Base-by-base conservation (phyloP, 2,329 filamentous ascomycete genomes). In the Parascedosporium putredinis region DNA sequence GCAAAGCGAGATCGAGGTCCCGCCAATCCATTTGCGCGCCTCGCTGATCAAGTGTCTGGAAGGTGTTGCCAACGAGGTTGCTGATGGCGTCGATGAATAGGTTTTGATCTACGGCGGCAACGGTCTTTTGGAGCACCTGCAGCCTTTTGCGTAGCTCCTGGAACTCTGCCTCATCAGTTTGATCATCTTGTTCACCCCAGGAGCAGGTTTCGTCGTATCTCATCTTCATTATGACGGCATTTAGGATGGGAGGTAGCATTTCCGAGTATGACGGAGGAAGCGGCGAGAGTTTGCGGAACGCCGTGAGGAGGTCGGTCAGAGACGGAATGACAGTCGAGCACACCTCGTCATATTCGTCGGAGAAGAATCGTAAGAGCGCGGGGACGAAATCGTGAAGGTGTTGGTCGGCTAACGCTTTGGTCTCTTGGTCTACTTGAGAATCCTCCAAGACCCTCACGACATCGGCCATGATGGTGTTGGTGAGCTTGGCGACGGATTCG, bases 311-410 rank as follows among this genome's bases (percentile, higher is more conserved):
- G 60, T 98, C 94, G 45, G 88, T 95, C 50, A 97, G 79, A 33
- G 88, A 91, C 20, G 90, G 87, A 54, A 98, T 95, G 52, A 97
- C 88, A 10, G 88, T 93, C 31, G 90, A 94, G 72, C 93, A 97
- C 57, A 98, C 84, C 69, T 98, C 93, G 65, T 98, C 93, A 64
- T 94, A 98, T 63, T 98, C 90, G 66, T 98, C 93, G 22, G 89
- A 86, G 68, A 98, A 96, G 72, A 96, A 96, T 34, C 91, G 86
- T 47, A 98, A 73, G 10, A 97, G 76, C 57, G 90, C 84, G 1
- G 90, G 88, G 24, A 95, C 72, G 64, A 97, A 97, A 36, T 80
- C 78, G 61, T 86, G 85, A 49, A 97, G 74, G 52, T 94, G 78
- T 57, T 85, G 82, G 58, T 93, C 88, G 47, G 93, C 91, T 58